A percentile compares a stretch with the other conserved stretches of the same genome.
Conservation (phyloP, 345 rosid species). For the Punica granatum region DNA sequence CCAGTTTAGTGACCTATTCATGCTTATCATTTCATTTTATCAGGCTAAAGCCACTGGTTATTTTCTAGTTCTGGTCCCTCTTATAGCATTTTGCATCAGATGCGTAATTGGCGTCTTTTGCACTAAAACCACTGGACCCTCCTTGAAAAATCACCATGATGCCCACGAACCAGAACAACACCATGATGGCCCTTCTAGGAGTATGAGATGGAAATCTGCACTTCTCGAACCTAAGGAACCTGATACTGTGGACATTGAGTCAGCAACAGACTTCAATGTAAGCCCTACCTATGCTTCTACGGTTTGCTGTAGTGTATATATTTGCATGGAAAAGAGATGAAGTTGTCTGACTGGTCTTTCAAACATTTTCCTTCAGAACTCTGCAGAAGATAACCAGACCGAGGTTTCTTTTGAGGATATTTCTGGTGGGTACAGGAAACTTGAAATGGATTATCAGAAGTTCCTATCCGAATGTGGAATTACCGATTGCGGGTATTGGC, state of each 20-base stretch:
- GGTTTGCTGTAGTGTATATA: background rate
- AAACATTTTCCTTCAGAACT: constrained; percentile 9
- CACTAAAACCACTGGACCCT: constrained; percentile 14
- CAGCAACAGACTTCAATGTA: constrained; percentile 11
- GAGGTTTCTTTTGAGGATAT: constrained; percentile 16
- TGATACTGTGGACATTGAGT: constrained; percentile 11
- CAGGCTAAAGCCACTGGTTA: constrained; percentile 32
- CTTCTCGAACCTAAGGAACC: constrained; percentile 18
- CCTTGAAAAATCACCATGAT: background rate
- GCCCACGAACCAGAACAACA: constrained; percentile 6
- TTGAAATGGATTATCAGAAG: constrained; percentile 27
- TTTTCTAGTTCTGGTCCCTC: constrained; percentile 33
- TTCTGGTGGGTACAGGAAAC: constrained; percentile 15
- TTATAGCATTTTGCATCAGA: constrained; percentile 31
- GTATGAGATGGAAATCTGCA: constrained; percentile 29
- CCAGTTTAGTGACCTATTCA: constrained; percentile 7
- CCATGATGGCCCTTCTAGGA: constrained; percentile 11
- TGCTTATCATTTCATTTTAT: constrained; percentile 9
- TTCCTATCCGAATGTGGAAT: constrained; percentile 37
- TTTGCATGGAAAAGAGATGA: background rate
- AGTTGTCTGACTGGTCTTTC: background rate
- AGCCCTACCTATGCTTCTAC: constrained; percentile 6
- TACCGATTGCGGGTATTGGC: constrained; percentile 26
- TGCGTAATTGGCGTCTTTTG: constrained; percentile 23
- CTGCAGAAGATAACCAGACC: constrained; percentile 14